Evolutionary conservation across 2,329 filamentous ascomycete species (phyloP).

Genomic region (Blumeriella jaapii): DNA sequence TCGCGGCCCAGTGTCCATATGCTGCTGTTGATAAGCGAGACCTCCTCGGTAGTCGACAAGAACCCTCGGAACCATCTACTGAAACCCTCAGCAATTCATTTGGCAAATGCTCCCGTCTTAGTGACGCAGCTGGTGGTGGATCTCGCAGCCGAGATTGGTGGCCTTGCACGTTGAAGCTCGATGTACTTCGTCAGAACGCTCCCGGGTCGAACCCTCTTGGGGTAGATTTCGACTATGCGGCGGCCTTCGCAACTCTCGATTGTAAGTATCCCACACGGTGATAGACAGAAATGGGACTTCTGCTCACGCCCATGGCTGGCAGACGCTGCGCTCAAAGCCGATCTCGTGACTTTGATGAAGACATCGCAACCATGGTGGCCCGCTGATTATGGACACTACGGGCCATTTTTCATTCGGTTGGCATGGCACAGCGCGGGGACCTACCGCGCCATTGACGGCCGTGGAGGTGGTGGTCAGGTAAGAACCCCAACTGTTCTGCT

Average conservation of each 20-base stretch:
- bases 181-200: conserved; percentile 47
- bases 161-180: conserved; percentile 42
- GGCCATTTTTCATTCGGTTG: conserved; percentile 48
- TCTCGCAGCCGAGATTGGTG: conserved; percentile 46
- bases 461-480: conserved; percentile 42
- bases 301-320: conserved; percentile 5
- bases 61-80: conserved; percentile 14
- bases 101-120: conserved; percentile 16
- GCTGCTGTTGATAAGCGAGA: conserved; percentile 13
- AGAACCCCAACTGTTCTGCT: not conserved
- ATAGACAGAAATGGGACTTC: not conserved
- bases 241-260: conserved; percentile 47
- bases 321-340: conserved; percentile 40
- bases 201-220: conserved; percentile 38
- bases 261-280: conserved; percentile 30
- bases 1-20: conserved; percentile 17
- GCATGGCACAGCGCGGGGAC: conserved; percentile 51
- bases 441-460: conserved; percentile 47
- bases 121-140: conserved; percentile 33
- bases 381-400: conserved; percentile 50
- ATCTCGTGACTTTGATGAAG: conserved; percentile 43
- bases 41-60: conserved; percentile 6
- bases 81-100: conserved; percentile 15
- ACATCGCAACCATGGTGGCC: conserved; percentile 52
- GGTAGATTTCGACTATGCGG: conserved; percentile 43